A percentile compares a stretch with the other conserved stretches of the same genome.
phyloP scores from a whole-genome alignment of 2,329 filamentous ascomycete species.

The Xylaria sp. region DNA sequence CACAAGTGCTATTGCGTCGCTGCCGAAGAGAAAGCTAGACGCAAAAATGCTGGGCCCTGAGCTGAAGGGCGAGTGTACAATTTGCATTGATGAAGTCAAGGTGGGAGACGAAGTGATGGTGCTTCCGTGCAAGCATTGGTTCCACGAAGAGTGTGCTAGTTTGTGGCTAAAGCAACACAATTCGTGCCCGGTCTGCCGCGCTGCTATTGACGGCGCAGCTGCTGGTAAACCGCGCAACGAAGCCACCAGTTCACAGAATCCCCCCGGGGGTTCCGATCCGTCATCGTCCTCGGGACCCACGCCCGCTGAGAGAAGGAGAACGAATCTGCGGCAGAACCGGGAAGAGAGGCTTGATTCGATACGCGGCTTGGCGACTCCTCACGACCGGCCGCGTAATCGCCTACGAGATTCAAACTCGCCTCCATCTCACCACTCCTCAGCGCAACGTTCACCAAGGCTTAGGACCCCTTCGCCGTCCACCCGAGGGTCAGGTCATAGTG shows the following conservation, averaged over 20 bases:
- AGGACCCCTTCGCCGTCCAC: constrained; percentile 38
- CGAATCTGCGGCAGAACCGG: constrained; percentile 29
- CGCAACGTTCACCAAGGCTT: constrained; percentile 31
- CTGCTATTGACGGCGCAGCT: constrained; percentile 54
- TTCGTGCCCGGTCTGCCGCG: constrained; percentile 84
- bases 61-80: constrained; percentile 83
- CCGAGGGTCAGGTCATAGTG: constrained; percentile 36
- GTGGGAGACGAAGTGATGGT: constrained; percentile 75
- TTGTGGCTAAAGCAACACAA: constrained; percentile 90
- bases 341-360: constrained; percentile 35
- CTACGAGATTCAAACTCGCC: constrained; percentile 38
- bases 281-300: constrained; percentile 28
- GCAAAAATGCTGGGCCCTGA: constrained; percentile 69
- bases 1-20: constrained; percentile 71
- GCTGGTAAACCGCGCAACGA: constrained; percentile 34
- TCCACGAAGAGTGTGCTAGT: constrained; percentile 81
- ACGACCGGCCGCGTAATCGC: constrained; percentile 23
- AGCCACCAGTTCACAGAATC: constrained; percentile 6
- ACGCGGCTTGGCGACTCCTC: constrained; percentile 22
- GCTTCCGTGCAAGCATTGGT: constrained; percentile 92
- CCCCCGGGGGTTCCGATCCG: constrained; percentile 3
- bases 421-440: constrained; percentile 29
- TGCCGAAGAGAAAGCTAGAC: constrained; percentile 75
- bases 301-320: constrained; percentile 32
- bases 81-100: constrained; percentile 87